These are phyloP conservation scores for Chlamydomonas reinhardtii DNA, from an alignment of 163 green algal species.

Conservation along the genomic window DNA sequence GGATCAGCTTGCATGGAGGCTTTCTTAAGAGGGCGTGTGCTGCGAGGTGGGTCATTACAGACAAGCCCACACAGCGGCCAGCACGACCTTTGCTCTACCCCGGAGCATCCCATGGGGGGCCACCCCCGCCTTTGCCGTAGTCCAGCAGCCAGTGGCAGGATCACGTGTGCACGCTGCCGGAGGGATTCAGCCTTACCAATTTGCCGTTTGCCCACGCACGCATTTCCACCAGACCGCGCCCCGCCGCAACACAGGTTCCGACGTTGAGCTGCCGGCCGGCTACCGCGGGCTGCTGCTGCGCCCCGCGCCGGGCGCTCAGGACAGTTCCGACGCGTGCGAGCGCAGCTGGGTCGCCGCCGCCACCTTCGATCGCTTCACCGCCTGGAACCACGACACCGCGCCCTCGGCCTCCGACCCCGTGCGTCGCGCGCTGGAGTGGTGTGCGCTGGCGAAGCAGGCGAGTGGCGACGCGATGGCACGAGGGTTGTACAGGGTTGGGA, in stretches of 20 bases:
- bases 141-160: too few relatives aligned
- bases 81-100: too few relatives aligned
- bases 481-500: too few relatives aligned
- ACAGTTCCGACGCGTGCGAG: slow-evolving; percentile 19
- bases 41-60: slow-evolving; percentile 18
- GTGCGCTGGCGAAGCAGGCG: slow-evolving; percentile 1
- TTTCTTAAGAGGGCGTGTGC: slow-evolving; percentile 8
- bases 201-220: too few relatives aligned
- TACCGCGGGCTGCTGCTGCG: slow-evolving; percentile 16
- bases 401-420: neutral
- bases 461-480: too few relatives aligned
- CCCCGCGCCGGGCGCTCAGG: neutral
- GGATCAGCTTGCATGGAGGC: neutral
- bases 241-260: neutral
- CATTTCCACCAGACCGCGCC: too few relatives aligned
- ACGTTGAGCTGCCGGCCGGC: neutral
- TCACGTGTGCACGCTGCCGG: too few relatives aligned
- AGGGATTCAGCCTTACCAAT: neutral
- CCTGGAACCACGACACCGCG: slow-evolving; percentile 11
- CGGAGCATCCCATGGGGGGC: too few relatives aligned
- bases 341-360: neutral
- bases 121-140: too few relatives aligned
- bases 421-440: slow-evolving; percentile 26
- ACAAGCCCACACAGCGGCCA: too few relatives aligned
- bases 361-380: neutral